These are phyloP conservation scores for Chaetomium cochliodes DNA, from an alignment of 495 filamentous ascomycete genomes.

Conservation along the genomic window DNA sequence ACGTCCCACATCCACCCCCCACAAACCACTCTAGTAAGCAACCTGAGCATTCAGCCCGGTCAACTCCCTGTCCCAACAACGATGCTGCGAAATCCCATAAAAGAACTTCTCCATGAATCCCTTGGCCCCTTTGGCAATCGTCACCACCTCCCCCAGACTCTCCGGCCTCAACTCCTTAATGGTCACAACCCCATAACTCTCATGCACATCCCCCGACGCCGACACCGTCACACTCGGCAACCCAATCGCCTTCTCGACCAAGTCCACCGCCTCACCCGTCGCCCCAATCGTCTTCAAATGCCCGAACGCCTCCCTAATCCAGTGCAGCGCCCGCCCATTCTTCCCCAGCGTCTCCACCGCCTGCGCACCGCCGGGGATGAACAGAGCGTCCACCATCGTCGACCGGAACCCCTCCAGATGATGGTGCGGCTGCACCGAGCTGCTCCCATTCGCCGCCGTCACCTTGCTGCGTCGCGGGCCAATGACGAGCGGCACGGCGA, in stretches of 20 bases:
- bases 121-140: slow-evolving; percentile 60
- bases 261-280: slow-evolving; percentile 64
- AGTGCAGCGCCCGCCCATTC: slow-evolving; percentile 77
- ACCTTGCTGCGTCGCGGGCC: slow-evolving; percentile 61
- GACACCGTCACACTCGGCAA: slow-evolving; percentile 56
- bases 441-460: slow-evolving; percentile 55
- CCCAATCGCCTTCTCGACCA: slow-evolving; percentile 59
- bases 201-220: slow-evolving; percentile 50
- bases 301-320: slow-evolving; percentile 80
- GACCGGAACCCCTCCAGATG: slow-evolving; percentile 79
- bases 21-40: slow-evolving; percentile 36
- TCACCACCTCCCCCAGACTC: slow-evolving; percentile 53
- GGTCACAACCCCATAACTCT: slow-evolving; percentile 70
- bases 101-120: slow-evolving; percentile 63
- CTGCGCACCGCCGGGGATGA: slow-evolving; percentile 72
- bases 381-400: slow-evolving; percentile 82
- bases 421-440: slow-evolving; percentile 69
- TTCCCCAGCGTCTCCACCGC: slow-evolving; percentile 58
- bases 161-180: slow-evolving; percentile 52
- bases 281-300: slow-evolving; percentile 78
- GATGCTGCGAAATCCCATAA: slow-evolving; percentile 65
- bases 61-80: slow-evolving; percentile 70
- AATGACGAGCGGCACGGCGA: slow-evolving; percentile 72
- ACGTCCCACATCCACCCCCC: not conserved
- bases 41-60: slow-evolving; percentile 58